Percentiles rank a stretch among this genome's conserved stretches.
Evolutionary conservation across 345 rosid genomes (phyloP).

Genomic region (Eucalyptus camaldulensis): DNA sequence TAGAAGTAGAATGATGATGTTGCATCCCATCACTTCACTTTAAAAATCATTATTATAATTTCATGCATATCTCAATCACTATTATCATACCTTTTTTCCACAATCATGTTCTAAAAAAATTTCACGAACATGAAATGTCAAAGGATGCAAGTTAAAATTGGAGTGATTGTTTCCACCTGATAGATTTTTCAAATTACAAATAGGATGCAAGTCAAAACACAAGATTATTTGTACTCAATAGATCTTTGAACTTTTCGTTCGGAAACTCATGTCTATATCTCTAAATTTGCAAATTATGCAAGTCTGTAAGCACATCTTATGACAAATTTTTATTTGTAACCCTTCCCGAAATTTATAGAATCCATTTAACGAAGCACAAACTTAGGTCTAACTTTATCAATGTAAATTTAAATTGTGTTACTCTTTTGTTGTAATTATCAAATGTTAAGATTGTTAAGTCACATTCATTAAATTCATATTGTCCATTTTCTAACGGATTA

Average conservation of each 20-base stretch:
- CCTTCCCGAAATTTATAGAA: background rate
- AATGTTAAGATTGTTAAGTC: too few relatives aligned
- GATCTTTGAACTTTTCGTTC: background rate
- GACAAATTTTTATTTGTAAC: background rate
- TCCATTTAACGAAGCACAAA: background rate
- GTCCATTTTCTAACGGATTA: too few relatives aligned
- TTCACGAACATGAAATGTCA: background rate
- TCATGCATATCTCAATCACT: background rate
- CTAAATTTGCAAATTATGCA: background rate
- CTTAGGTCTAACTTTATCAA: background rate
- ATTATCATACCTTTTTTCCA: too few relatives aligned
- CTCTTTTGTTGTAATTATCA: background rate
- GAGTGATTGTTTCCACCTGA: background rate
- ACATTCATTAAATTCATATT: too few relatives aligned
- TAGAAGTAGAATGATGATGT: background rate
- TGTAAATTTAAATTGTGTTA: background rate
- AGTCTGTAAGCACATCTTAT: background rate
- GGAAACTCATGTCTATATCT: background rate
- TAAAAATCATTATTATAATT: background rate
- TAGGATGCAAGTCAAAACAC: background rate
- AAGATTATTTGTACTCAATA: background rate
- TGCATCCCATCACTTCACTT: background rate
- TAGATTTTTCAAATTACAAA: background rate
- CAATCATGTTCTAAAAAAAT: too few relatives aligned
- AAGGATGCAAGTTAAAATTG: background rate